Evolutionary conservation across 129 eudicot species (phyloP).

Genomic region (Smallanthus sonchifolius): DNA sequence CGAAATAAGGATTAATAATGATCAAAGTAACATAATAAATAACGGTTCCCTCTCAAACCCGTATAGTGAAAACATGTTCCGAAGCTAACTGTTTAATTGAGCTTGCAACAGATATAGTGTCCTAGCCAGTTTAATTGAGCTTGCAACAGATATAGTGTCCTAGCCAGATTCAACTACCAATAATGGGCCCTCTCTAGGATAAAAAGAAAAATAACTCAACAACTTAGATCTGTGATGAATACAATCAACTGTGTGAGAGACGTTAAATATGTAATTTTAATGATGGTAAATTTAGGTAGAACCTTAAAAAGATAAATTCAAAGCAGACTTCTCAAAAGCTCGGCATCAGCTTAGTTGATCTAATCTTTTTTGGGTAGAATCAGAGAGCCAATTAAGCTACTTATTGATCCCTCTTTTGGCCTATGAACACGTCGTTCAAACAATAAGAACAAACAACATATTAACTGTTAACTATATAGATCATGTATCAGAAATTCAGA

Average conservation of each 20-base stretch:
- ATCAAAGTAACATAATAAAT: background rate
- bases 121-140: constrained; percentile 64
- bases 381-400: too few species aligned
- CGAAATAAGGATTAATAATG: background rate
- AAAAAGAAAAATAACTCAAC: background rate
- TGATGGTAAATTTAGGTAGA: background rate
- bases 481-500: too few species aligned
- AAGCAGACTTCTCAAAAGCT: constrained; percentile 52
- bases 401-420: constrained; percentile 73
- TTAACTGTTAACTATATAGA: too few species aligned
- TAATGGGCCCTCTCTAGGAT: constrained; percentile 63
- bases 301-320: background rate
- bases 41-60: constrained; percentile 47
- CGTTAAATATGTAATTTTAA: background rate
- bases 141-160: constrained; percentile 72
- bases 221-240: too few species aligned
- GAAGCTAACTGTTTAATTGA: constrained; percentile 74
- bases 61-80: constrained; percentile 65
- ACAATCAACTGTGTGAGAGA: background rate
- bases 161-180: constrained; percentile 88
- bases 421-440: constrained; percentile 61
- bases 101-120: constrained; percentile 69
- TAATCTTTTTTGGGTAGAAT: constrained; percentile 47
- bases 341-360: too few species aligned
- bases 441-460: background rate